phyloP scores from a whole-genome alignment of 176 grass and related monocot genomes.

The Carex parvula region DNA sequence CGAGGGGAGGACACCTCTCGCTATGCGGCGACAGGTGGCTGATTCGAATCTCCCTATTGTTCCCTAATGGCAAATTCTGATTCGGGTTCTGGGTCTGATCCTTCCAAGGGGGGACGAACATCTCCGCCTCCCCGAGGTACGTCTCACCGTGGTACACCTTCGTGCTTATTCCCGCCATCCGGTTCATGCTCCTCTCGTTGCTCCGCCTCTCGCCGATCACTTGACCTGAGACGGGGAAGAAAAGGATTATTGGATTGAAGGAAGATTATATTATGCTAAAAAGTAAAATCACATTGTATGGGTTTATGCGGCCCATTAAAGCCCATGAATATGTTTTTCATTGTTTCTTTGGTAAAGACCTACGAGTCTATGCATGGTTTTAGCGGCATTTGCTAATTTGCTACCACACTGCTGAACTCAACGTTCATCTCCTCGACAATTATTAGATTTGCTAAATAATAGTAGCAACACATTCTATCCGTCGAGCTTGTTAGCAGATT shows the following conservation, averaged over 20 bases:
- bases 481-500: no score
- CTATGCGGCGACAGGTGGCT: conserved; percentile 70
- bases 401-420: background rate
- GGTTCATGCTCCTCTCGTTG: background rate
- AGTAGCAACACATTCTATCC: no score
- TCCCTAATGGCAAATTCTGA: conserved; percentile 52
- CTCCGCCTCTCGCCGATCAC: conserved; percentile 10
- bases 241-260: background rate
- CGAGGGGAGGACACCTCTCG: conserved; percentile 79
- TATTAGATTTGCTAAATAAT: no score
- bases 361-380: background rate
- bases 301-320: background rate
- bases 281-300: background rate
- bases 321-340: background rate
- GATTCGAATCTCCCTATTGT: conserved; percentile 75
- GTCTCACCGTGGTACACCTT: conserved; percentile 72
- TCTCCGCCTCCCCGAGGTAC: conserved; percentile 71
- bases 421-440: background rate
- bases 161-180: conserved; percentile 40
- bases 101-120: conserved; percentile 33
- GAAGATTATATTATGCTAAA: background rate
- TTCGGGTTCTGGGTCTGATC: conserved; percentile 16
- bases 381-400: background rate
- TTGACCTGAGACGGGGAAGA: background rate
- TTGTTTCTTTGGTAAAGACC: no score